phyloP scores from a whole-genome alignment of 345 rosid genomes.

The Salix brachista region DNA sequence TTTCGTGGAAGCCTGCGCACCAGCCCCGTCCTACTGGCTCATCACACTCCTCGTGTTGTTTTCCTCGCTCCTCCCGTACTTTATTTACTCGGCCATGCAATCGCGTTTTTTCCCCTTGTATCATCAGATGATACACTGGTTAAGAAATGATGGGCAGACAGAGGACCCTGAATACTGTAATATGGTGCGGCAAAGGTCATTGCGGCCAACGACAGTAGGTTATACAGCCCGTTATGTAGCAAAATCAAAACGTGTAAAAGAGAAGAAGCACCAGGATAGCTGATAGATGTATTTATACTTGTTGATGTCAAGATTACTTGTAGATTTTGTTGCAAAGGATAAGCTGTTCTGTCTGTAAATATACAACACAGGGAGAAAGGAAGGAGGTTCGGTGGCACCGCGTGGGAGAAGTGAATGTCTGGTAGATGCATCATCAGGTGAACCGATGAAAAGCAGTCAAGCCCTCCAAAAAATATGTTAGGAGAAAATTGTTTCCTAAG shows the following conservation, averaged over 20 bases:
- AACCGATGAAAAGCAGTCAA: neutral
- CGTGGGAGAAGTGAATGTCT: conserved; percentile 4
- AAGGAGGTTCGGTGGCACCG: neutral
- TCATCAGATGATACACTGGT: conserved; percentile 96
- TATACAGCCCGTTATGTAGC: conserved; percentile 65
- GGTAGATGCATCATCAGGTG: neutral
- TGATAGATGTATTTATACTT: neutral
- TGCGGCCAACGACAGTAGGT: conserved; percentile 73
- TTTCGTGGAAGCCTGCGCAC: conserved; percentile 79
- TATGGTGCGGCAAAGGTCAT: conserved; percentile 77
- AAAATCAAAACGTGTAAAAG: conserved; percentile 19
- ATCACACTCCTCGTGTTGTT: conserved; percentile 52
- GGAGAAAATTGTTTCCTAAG: neutral
- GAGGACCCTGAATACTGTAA: conserved; percentile 81
- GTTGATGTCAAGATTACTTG: conserved; percentile 1
- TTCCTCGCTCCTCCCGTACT: conserved; percentile 63
- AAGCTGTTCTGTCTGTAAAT: conserved; percentile 16
- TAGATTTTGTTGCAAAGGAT: neutral
- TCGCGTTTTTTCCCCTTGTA: conserved; percentile 79
- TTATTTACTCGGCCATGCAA: conserved; percentile 57
- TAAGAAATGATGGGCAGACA: conserved; percentile 60
- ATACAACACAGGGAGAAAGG: neutral
- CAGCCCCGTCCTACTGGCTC: conserved; percentile 75
- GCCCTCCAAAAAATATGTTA: neutral
- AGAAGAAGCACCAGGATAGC: conserved; percentile 5